A percentile compares a stretch with the other conserved stretches of the same genome.
Conservation (phyloP, 768 basidiomycete species). For the Boletus huronensis region DNA sequence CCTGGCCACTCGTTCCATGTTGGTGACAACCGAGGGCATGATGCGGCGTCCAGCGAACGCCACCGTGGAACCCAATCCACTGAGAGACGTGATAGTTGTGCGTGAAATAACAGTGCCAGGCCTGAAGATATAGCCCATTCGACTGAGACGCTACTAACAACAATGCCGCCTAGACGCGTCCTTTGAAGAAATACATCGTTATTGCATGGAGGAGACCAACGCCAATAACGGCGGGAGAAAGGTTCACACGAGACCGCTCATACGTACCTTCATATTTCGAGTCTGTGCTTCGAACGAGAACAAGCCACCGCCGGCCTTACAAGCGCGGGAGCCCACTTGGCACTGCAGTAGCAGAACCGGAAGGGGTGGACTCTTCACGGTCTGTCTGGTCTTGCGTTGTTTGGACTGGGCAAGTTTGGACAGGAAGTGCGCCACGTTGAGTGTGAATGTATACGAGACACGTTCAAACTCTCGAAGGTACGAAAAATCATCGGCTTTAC, state of each 20-base stretch:
- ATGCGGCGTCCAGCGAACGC: constrained; percentile 17
- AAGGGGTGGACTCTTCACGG: constrained; percentile 7
- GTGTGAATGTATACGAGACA: constrained; percentile 23
- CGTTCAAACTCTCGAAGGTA: constrained; percentile 25
- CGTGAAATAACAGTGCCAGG: constrained; percentile 16
- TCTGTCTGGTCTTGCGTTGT: background rate
- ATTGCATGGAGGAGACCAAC: background rate
- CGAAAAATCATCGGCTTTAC: constrained; percentile 21
- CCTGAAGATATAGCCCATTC: constrained; percentile 20
- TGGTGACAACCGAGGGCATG: constrained; percentile 23
- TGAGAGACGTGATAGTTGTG: constrained; percentile 9
- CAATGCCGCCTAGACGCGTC: constrained; percentile 20
- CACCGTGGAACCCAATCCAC: constrained; percentile 16
- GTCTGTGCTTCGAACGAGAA: constrained; percentile 17
- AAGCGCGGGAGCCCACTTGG: constrained; percentile 20
- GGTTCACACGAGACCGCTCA: no score
- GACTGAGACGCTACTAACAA: constrained; percentile 16
- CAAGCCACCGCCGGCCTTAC: constrained; percentile 9
- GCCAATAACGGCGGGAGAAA: background rate
- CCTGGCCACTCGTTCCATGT: constrained; percentile 18
- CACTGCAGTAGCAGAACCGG: constrained; percentile 29
- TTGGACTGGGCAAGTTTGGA: constrained; percentile 14
- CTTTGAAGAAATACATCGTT: constrained; percentile 6
- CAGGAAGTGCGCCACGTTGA: constrained; percentile 24
- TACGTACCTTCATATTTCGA: constrained; percentile 26